Conservation (phyloP, 805 yeast genomes). For the Wickerhamiella occidentalis region DNA sequence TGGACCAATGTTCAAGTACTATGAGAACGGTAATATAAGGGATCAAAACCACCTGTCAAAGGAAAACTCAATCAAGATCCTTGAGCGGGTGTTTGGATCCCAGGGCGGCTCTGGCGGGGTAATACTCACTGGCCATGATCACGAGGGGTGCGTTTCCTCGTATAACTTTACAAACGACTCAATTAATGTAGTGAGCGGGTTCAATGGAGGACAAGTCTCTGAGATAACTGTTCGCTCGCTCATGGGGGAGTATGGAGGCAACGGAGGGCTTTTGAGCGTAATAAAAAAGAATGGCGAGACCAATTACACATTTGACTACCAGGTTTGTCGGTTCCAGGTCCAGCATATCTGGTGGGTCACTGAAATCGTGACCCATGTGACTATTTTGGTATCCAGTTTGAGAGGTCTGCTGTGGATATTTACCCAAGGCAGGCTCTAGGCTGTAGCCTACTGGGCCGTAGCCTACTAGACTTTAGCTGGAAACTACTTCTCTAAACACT, state of each 20-base stretch:
- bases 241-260: slow-evolving; percentile 95
- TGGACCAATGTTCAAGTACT: slow-evolving; percentile 62
- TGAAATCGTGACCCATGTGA: slow-evolving; percentile 38
- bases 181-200: slow-evolving; percentile 3
- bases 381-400: background rate
- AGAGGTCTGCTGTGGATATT: background rate
- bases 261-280: slow-evolving; percentile 61
- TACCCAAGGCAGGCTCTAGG: background rate
- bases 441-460: too few species aligned
- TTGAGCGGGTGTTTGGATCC: slow-evolving; percentile 59
- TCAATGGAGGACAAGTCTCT: slow-evolving; percentile 33
- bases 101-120: slow-evolving; percentile 47
- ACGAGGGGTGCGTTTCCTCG: slow-evolving; percentile 75
- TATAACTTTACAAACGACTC: slow-evolving; percentile 31
- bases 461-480: too few species aligned
- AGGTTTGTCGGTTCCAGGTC: slow-evolving; percentile 66
- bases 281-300: slow-evolving; percentile 30
- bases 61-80: slow-evolving; percentile 52
- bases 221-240: slow-evolving; percentile 83
- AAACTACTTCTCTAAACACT: too few species aligned
- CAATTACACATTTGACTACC: slow-evolving; percentile 55
- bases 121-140: slow-evolving; percentile 90
- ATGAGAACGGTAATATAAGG: slow-evolving; percentile 49
- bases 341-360: slow-evolving; percentile 97
- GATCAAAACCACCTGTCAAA: slow-evolving; percentile 75